Conservation (phyloP, 2,329 filamentous ascomycete genomes). For the Aspergillus fischeri region DNA sequence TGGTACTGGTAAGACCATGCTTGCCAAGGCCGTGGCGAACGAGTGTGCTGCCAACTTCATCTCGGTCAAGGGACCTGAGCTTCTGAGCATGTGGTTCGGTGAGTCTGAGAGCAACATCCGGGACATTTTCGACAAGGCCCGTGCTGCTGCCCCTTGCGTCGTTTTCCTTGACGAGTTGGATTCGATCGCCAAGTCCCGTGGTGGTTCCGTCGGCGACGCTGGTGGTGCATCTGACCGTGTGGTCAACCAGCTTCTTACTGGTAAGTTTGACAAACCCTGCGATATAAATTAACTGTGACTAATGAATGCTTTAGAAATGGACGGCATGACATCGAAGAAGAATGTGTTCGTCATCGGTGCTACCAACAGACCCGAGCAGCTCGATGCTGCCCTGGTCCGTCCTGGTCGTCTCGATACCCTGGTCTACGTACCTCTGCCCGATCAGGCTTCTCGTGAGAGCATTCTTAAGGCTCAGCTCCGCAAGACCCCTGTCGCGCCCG, state of each 20-base stretch:
- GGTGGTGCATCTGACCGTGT: conserved; percentile 98
- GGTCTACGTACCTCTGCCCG: conserved; percentile 95
- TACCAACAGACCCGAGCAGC: conserved; percentile 97
- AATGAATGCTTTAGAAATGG: conserved; percentile 70
- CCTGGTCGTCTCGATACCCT: conserved; percentile 97
- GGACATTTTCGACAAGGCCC: conserved; percentile 99
- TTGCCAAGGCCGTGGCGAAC: conserved; percentile 98
- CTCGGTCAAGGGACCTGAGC: conserved; percentile 95
- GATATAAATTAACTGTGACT: conserved; percentile 30
- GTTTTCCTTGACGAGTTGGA: conserved; percentile 99
- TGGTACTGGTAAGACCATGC: conserved; percentile 99
- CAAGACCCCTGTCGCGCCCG: conserved; percentile 87
- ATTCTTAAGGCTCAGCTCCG: conserved; percentile 95
- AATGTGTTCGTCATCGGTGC: conserved; percentile 99
- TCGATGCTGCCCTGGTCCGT: conserved; percentile 96
- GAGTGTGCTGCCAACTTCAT: conserved; percentile 99
- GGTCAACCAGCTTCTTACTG: conserved; percentile 97
- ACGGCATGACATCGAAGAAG: conserved; percentile 99
- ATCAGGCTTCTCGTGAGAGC: conserved; percentile 80
- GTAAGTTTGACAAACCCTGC: conserved; percentile 49
- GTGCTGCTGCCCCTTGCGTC: conserved; percentile 93
- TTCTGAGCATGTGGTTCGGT: conserved; percentile 99
- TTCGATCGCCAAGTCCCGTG: conserved; percentile 98
- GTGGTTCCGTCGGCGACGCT: conserved; percentile 91
- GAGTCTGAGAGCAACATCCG: conserved; percentile 99